These are phyloP conservation scores for Cyclotella sp. DNA, from an alignment of 108 stramenopile genomes.

Conservation along the genomic window DNA sequence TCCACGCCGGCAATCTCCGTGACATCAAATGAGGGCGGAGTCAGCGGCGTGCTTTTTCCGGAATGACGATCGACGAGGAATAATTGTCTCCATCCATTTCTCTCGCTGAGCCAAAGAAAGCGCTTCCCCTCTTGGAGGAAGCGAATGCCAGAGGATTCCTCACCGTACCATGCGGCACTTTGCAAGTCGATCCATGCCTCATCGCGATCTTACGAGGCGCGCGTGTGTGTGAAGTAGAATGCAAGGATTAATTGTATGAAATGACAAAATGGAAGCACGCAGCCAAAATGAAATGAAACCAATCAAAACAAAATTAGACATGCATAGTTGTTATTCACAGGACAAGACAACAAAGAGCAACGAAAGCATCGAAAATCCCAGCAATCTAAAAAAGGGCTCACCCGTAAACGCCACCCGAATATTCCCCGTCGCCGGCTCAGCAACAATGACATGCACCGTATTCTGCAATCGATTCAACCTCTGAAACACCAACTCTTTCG, in stretches of 20 bases:
- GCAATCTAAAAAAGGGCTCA: too few species aligned
- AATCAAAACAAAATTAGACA: background rate
- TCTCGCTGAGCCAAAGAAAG: constrained; percentile 51
- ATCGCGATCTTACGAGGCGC: constrained; percentile 46
- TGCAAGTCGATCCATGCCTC: constrained; percentile 54
- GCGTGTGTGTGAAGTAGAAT: too few species aligned
- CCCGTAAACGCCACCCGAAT: constrained; percentile 43
- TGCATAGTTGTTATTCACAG: too few species aligned
- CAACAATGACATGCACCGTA: constrained; percentile 47
- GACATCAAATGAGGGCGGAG: constrained; percentile 44
- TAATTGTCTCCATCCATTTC: constrained; percentile 52
- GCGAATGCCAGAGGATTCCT: constrained; percentile 50
- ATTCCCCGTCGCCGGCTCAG: constrained; percentile 33
- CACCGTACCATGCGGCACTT: constrained; percentile 51
- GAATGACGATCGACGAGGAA: constrained; percentile 45
- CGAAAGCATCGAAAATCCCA: too few species aligned
- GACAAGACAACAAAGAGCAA: too few species aligned
- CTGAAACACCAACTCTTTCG: constrained; percentile 48
- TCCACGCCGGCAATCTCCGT: constrained; percentile 52
- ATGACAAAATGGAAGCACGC: background rate
- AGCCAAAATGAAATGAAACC: background rate
- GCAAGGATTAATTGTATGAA: background rate
- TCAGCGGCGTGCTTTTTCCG: constrained; percentile 19
- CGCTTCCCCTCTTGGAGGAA: constrained; percentile 39
- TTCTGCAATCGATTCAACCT: constrained; percentile 50